These are phyloP conservation scores for Flaveria ramosissima DNA, from an alignment of 129 eudicot species.

Conservation along the genomic window DNA sequence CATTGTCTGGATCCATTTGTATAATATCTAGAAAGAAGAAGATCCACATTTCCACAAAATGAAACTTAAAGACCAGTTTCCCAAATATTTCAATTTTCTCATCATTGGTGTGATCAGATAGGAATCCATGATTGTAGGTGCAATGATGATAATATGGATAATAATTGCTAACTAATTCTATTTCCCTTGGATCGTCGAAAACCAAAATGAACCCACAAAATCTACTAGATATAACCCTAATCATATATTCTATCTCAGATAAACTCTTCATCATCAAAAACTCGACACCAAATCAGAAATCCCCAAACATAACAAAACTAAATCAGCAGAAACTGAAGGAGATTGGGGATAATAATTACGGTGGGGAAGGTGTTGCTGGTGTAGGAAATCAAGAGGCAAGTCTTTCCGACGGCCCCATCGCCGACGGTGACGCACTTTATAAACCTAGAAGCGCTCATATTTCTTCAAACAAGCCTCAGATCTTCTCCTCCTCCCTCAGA, in stretches of 20 bases:
- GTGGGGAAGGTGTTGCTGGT: constrained; percentile 99
- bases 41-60: too few species aligned
- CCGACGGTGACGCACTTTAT: constrained; percentile 97
- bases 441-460: constrained; percentile 95
- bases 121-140: not conserved
- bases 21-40: not conserved
- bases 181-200: not conserved
- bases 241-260: not conserved
- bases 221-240: too few species aligned
- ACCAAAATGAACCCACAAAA: not conserved
- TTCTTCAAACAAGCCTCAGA: constrained; percentile 41
- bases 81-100: too few species aligned
- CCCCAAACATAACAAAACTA: not conserved
- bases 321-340: not conserved
- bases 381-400: constrained; percentile 95
- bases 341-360: constrained; percentile 37
- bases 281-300: not conserved
- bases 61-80: too few species aligned
- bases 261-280: constrained; percentile 7
- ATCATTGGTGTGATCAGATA: constrained; percentile 3
- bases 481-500: constrained; percentile 47
- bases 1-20: not conserved
- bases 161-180: not conserved
- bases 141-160: not conserved
- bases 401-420: constrained; percentile 97